Evolutionary conservation across 805 yeast genomes (phyloP).

Genomic region (Saturnispora zaruensis): DNA sequence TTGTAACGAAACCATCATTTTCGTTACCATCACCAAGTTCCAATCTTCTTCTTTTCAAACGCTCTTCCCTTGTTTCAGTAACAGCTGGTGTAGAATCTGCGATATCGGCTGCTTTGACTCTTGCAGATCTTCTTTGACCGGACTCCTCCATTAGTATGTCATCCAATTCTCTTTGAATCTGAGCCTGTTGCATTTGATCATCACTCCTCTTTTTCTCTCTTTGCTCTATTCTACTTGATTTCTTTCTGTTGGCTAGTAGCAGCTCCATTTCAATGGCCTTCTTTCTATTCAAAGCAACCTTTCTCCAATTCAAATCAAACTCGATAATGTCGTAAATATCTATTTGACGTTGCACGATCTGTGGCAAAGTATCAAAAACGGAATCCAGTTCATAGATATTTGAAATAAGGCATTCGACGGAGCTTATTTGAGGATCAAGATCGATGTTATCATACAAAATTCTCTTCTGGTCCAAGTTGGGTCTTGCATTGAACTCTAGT

Average conservation of each 20-base stretch:
- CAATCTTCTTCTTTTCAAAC: slow-evolving; percentile 17
- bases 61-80: slow-evolving; percentile 29
- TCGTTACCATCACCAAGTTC: background rate
- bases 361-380: background rate
- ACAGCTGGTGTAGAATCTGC: background rate
- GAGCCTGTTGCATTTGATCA: slow-evolving; percentile 45
- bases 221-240: slow-evolving; percentile 67
- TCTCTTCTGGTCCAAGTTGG: background rate
- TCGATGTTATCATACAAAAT: background rate
- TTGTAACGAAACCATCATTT: background rate
- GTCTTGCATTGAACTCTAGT: background rate
- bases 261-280: slow-evolving; percentile 58
- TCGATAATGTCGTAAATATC: slow-evolving; percentile 29
- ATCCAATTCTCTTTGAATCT: slow-evolving; percentile 30
- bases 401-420: slow-evolving; percentile 35
- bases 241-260: slow-evolving; percentile 57
- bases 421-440: slow-evolving; percentile 30
- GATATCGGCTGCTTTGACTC: slow-evolving; percentile 33
- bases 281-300: slow-evolving; percentile 43
- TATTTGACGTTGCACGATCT: slow-evolving; percentile 2
- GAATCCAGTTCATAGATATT: slow-evolving; percentile 34
- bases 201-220: slow-evolving; percentile 44
- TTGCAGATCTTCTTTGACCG: slow-evolving; percentile 31
- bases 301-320: slow-evolving; percentile 47
- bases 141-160: slow-evolving; percentile 2